Conservation (phyloP, 2,329 filamentous ascomycete species). For the Reticulascus tulasneorum region DNA sequence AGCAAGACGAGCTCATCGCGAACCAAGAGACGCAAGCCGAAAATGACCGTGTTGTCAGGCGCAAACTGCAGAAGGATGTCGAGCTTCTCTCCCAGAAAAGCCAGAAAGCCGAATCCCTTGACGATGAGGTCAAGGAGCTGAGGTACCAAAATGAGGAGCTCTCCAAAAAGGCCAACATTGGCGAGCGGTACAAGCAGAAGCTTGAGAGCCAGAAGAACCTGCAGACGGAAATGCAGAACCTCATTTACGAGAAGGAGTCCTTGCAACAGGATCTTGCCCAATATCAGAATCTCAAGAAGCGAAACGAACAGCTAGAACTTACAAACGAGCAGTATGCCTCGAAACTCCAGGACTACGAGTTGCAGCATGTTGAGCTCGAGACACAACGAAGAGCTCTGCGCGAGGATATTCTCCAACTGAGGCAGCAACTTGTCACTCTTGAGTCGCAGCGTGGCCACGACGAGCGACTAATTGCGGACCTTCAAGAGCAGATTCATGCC, state of each 20-base stretch:
- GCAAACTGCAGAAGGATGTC: slow-evolving; percentile 45
- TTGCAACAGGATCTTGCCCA: slow-evolving; percentile 42
- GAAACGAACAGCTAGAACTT: slow-evolving; percentile 31
- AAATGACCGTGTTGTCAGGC: slow-evolving; percentile 41
- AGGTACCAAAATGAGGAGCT: slow-evolving; percentile 56
- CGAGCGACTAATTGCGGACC: slow-evolving; percentile 52
- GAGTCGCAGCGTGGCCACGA: slow-evolving; percentile 43
- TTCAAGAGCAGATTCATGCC: slow-evolving; percentile 54
- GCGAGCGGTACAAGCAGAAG: slow-evolving; percentile 60
- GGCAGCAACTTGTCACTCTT: slow-evolving; percentile 27
- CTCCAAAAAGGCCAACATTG: slow-evolving; percentile 59
- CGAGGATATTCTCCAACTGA: slow-evolving; percentile 43
- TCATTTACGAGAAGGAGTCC: slow-evolving; percentile 52
- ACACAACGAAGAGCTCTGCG: slow-evolving; percentile 40
- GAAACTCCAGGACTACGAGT: slow-evolving; percentile 24
- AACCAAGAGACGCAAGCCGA: slow-evolving; percentile 65
- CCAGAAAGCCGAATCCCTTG: slow-evolving; percentile 45
- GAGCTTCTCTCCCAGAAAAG: slow-evolving; percentile 41
- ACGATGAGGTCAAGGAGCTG: slow-evolving; percentile 58
- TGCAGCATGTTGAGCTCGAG: slow-evolving; percentile 33
- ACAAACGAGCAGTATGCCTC: slow-evolving; percentile 27
- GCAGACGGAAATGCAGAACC: slow-evolving; percentile 51
- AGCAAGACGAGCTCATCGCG: slow-evolving; percentile 69
- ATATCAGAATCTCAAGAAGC: slow-evolving; percentile 29
- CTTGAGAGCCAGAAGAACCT: slow-evolving; percentile 53